Conservation (phyloP, 78 protist genomes). For the Protostelium mycophagum region DNA sequence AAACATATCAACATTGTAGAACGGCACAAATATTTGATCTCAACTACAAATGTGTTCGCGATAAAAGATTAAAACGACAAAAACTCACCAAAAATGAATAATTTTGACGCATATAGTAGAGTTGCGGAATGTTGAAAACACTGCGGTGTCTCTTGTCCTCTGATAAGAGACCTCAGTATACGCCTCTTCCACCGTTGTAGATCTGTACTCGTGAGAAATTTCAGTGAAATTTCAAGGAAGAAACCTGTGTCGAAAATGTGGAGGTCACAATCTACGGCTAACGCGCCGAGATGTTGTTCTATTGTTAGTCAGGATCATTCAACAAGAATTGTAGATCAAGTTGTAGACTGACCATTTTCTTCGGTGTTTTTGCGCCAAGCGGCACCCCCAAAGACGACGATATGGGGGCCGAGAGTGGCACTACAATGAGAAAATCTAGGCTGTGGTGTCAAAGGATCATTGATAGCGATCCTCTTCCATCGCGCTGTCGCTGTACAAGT, state of each 20-base stretch:
- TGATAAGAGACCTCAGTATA: background rate
- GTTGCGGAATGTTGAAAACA: background rate
- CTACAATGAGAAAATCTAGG: background rate
- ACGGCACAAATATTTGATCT: too few species aligned
- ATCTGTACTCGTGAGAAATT: too few species aligned
- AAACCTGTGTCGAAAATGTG: background rate
- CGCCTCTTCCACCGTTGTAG: background rate
- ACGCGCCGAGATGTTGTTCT: background rate
- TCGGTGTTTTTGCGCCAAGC: too few species aligned
- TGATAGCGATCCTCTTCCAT: background rate
- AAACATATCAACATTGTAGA: too few species aligned
- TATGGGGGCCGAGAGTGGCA: background rate
- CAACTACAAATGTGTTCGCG: too few species aligned
- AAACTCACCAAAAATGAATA: background rate
- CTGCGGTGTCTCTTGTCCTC: background rate
- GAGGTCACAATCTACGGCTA: background rate
- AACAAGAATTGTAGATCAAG: too few species aligned
- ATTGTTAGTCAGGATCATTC: too few species aligned
- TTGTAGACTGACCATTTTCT: too few species aligned
- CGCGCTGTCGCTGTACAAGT: background rate
- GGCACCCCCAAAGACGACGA: background rate
- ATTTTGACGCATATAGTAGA: background rate
- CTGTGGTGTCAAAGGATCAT: background rate
- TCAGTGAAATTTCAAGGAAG: too few species aligned
- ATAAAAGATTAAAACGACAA: background rate